Evolutionary conservation across 768 basidiomycete species (phyloP).

Genomic region (Serpula lacrymans): DNA sequence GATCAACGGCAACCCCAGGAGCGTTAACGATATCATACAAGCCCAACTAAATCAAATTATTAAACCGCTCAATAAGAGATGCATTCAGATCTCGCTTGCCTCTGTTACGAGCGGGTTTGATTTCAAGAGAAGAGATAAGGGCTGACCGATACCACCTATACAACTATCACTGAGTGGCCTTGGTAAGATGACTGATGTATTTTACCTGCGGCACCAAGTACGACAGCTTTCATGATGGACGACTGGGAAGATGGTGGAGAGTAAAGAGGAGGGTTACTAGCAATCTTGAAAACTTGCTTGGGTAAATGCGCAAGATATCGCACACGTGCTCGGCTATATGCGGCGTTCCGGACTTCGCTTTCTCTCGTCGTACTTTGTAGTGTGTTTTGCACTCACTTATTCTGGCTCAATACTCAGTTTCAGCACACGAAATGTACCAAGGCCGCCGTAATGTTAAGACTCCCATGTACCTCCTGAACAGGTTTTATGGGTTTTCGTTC

Average conservation of each 20-base stretch:
- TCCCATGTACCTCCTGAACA: too few species aligned
- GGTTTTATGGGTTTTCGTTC: too few species aligned
- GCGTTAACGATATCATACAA: conserved; percentile 97
- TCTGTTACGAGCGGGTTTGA: conserved; percentile 75
- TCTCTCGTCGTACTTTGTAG: too few species aligned
- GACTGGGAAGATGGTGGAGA: conserved; percentile 6
- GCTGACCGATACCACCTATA: conserved; percentile 94
- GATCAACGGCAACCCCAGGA: conserved; percentile 94
- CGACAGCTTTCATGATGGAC: conserved; percentile 71
- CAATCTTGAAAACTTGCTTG: too few species aligned
- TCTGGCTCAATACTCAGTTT: too few species aligned
- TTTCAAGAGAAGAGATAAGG: conserved; percentile 90
- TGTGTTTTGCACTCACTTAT: too few species aligned
- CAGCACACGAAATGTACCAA: too few species aligned
- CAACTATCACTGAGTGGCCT: conserved; percentile 4
- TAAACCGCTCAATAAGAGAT: conserved; percentile 3
- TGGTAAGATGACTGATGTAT: conserved; percentile 9
- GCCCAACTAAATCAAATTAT: conserved; percentile 50
- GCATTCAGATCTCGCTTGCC: conserved; percentile 35
- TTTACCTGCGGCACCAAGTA: conserved; percentile 94
- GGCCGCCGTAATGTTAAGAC: too few species aligned
- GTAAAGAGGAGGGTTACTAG: conserved; percentile 1
- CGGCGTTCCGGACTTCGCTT: too few species aligned
- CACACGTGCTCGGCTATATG: too few species aligned
- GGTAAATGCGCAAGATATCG: too few species aligned